Base-by-base conservation (phyloP, 805 yeast species). In the Candida sanyiensis region DNA sequence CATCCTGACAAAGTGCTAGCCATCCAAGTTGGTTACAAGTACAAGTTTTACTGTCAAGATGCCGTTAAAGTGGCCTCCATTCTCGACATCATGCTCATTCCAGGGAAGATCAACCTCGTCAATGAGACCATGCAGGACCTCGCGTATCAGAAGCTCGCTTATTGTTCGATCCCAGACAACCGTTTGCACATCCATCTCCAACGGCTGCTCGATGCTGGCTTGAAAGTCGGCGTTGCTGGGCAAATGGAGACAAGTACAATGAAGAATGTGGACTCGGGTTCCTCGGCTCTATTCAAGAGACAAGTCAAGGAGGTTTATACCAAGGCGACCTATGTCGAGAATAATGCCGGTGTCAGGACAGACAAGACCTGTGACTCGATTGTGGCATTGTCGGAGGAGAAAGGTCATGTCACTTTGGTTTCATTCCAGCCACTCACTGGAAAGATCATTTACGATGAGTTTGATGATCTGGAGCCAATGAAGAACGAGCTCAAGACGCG, bases 1-100 rank as follows among this genome's bases (percentile, higher is more conserved):
- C 63, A 90, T 54, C 54, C 54, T 37, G 95, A 86, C 48, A 84
- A 84, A 37, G 49, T 93, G 2, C 63, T 93, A 7, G 79, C 93
- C 0, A 70, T 90, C 19, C 93, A 93, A 56, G 94, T 85, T 3
- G 98, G 98, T 0, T 93, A 90, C 63, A 88, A 87, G 58, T 93
- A 78, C 62, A 85, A 84, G 52, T 80, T 89, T 44, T 86, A 76
- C 56, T 96, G 95, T 1, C 71, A 78, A 39, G 97, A 90, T 61
- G 97, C 97, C 0, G 69, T 66, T 11, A 62, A 64, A 5, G 96
- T 81, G 0, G 71, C 94, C 10, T 63, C 69, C 34, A 69, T 81
- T 10, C 59, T 88, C 24, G 78, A 82, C 43, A 82, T 85, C 29
- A 79, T 78, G 76, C 65, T 82, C 17, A 67, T 85, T 1, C 83